Percentiles rank a stretch among this genome's conserved stretches.
These are phyloP conservation scores for Aschersonia sp. DNA, from an alignment of 2,329 filamentous ascomycete species.

Conservation along the genomic window DNA sequence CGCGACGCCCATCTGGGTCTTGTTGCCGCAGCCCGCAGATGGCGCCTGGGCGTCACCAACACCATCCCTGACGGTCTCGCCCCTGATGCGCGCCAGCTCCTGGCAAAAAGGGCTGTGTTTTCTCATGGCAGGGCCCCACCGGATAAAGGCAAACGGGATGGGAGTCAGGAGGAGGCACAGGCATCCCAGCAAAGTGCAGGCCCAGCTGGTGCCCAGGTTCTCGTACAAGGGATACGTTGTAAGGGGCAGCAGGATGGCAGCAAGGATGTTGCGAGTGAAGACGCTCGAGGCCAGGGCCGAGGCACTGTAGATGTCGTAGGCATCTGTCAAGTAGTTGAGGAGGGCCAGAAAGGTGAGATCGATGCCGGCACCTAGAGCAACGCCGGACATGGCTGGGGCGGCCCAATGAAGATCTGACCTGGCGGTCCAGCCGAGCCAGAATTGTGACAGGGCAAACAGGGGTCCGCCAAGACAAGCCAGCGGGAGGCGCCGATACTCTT, in stretches of 20 bases:
- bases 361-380: constrained; percentile 4
- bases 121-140: not conserved
- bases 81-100: not conserved
- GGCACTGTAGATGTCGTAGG: constrained; percentile 5
- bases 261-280: constrained; percentile 5
- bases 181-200: constrained; percentile 3
- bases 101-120: constrained; percentile 1
- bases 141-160: constrained; percentile 5
- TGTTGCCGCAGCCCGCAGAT: not conserved
- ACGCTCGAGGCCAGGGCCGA: constrained; percentile 9
- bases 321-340: constrained; percentile 5
- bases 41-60: not conserved
- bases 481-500: constrained; percentile 39
- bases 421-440: constrained; percentile 8
- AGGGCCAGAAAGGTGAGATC: constrained; percentile 4
- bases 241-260: constrained; percentile 6
- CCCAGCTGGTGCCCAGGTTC: constrained; percentile 3
- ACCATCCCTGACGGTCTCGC: too few relatives aligned
- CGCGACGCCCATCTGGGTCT: too few relatives aligned
- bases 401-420: constrained; percentile 4
- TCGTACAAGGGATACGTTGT: constrained; percentile 4
- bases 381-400: constrained; percentile 5
- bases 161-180: constrained; percentile 2
- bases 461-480: constrained; percentile 40
- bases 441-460: constrained; percentile 5